A percentile compares a stretch with the other conserved stretches of the same genome.
phyloP scores from a whole-genome alignment of 2,329 filamentous ascomycete species.

The Xylaria sp. region DNA sequence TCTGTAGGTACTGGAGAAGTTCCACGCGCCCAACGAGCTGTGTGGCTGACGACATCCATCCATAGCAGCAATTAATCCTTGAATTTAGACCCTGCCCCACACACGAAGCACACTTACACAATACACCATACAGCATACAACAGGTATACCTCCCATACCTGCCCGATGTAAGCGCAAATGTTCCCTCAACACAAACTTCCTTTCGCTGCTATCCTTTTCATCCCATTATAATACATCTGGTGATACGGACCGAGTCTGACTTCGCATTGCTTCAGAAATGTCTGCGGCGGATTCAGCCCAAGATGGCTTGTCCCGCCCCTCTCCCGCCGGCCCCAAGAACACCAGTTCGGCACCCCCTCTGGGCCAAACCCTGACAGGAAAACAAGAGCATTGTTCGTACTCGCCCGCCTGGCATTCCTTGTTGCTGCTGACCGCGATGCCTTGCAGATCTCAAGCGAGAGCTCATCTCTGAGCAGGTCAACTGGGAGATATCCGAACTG shows the following conservation, averaged over 20 bases:
- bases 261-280: conserved; percentile 23
- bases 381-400: conserved; percentile 91
- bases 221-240: not conserved
- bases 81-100: conserved; percentile 17
- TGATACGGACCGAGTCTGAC: not conserved
- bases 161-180: not conserved
- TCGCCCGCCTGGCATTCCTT: not conserved
- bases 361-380: conserved; percentile 73
- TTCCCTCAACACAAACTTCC: not conserved
- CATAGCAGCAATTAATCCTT: not conserved
- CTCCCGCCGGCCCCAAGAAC: conserved; percentile 10
- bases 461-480: conserved; percentile 86
- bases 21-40: too few relatives aligned
- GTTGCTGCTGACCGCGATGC: conserved; percentile 23
- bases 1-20: not conserved
- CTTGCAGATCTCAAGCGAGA: conserved; percentile 87
- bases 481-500: conserved; percentile 87
- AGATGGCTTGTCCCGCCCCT: conserved; percentile 27
- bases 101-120: conserved; percentile 10
- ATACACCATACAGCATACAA: conserved; percentile 1
- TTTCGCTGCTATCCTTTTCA: not conserved
- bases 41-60: conserved; percentile 20
- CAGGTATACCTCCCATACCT: not conserved
- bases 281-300: conserved; percentile 25
- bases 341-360: conserved; percentile 36